A percentile compares a stretch with the other conserved stretches of the same genome.
phyloP scores from a whole-genome alignment of 139 green algal species.

The Auxenochlorella protothecoides region DNA sequence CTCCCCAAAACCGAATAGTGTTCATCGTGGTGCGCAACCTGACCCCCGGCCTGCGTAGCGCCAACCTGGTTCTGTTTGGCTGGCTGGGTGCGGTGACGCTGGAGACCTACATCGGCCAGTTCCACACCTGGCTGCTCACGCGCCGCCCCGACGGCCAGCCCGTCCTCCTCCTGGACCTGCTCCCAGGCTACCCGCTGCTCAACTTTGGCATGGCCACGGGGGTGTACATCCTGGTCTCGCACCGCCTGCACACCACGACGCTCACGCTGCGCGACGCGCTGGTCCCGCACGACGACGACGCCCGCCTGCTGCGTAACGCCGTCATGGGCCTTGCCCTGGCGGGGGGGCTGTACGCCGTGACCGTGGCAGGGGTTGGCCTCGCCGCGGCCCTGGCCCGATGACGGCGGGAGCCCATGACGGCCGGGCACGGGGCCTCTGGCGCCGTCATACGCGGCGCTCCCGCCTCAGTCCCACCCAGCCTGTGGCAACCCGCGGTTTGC shows the following conservation, averaged over 20 bases:
- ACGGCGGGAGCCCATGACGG: no score
- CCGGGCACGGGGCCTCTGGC: no score
- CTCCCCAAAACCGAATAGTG: constrained; percentile 2
- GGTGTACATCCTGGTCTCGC: constrained; percentile 65
- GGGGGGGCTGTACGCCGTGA: not conserved
- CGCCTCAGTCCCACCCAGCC: no score
- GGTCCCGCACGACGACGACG: constrained; percentile 74
- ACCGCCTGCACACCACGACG: constrained; percentile 83
- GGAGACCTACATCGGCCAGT: constrained; percentile 88
- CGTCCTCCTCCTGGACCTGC: constrained; percentile 67
- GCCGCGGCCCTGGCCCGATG: no score
- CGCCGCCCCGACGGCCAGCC: constrained; percentile 76
- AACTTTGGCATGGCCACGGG: constrained; percentile 78
- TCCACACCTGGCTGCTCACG: constrained; percentile 88
- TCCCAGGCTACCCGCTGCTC: constrained; percentile 77
- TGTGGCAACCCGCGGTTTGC: no score
- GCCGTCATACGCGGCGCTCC: no score
- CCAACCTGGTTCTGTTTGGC: constrained; percentile 64
- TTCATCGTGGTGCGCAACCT: constrained; percentile 82
- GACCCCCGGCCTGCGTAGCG: constrained; percentile 52
- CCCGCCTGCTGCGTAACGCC: constrained; percentile 56
- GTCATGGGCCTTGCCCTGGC: constrained; percentile 23
- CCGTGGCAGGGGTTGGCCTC: no score
- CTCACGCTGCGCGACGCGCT: constrained; percentile 63
- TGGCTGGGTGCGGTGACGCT: constrained; percentile 96